Base-by-base conservation (phyloP, 225 moss, liverwort and hornwort species). In the Marchantia polymorpha region DNA sequence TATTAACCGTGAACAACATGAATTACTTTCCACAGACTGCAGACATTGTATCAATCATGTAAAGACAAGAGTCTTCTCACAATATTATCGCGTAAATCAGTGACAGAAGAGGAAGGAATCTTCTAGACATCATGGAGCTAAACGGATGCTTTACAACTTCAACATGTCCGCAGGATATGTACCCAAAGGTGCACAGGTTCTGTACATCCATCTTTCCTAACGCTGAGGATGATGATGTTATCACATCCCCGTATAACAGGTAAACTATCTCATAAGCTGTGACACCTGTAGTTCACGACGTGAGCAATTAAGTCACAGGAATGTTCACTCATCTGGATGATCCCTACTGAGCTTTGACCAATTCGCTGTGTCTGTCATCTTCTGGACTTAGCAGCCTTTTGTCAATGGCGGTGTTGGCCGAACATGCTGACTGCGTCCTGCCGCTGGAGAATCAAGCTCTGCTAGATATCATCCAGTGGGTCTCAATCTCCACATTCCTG, bases 201-300 rank as follows among this genome's bases (percentile, higher is more conserved):
- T 89, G 94, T 58, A 83, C 92, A 76, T 94, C 93, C 52, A 81
- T 97, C 16, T 97, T 93, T 58, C 94, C 94, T 7, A 94, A 94
- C 59, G 83, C 79, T 39, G 94, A 97, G 69, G 96, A 94, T 64
- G 96, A 94, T 60, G 94, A 97, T 81, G 94, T 97, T 17, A 84
- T 97, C 29, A 97, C 96, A 31, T 97, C 96, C 16, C 96, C 96
- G 0, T 97, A 94, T 79, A 97, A 97, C 83, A 94, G 96, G 96
- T 97, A 69, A 48, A 25, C 15, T 39, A 10, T 39, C 39, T 69
- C 13, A 47, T 30, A 9, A 20, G 17, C 39, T 19, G 13, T 30
- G 31, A 14, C 0, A 66, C 7, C n/a, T 23, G 60, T 9, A 63
- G 63, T 63, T 8, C 10, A 63, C n/a, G 22, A 16, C 25, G 10